phyloP scores from a whole-genome alignment of 129 eudicot species.

The Calendula officinalis region DNA sequence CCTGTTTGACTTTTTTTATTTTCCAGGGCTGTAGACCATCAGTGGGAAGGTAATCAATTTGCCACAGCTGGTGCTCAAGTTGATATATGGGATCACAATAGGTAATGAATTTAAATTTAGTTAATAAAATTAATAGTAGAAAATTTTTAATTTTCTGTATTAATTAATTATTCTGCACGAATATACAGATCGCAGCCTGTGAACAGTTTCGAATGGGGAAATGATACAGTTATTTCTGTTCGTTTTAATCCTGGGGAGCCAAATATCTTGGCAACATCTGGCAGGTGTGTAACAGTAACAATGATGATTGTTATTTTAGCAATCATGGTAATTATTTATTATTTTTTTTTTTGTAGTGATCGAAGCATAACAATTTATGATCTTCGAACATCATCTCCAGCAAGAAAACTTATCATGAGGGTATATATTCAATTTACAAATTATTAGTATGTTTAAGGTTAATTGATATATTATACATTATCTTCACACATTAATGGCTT shows the following conservation, averaged over 20 bases:
- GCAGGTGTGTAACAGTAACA: conserved; percentile 44
- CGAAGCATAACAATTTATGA: conserved; percentile 89
- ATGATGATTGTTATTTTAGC: background rate
- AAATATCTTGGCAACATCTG: conserved; percentile 78
- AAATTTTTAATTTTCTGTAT: background rate
- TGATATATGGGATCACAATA: conserved; percentile 94
- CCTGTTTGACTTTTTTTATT: background rate
- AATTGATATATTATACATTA: background rate
- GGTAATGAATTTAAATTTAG: conserved; percentile 38
- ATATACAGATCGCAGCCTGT: conserved; percentile 87
- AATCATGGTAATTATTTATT: background rate
- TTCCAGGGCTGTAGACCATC: conserved; percentile 88
- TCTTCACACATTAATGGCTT: background rate
- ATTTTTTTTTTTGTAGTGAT: conserved; percentile 51
- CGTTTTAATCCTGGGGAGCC: conserved; percentile 98
- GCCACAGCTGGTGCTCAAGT: conserved; percentile 98
- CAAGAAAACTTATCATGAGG: conserved; percentile 75
- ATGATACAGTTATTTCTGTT: conserved; percentile 70
- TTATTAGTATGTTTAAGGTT: background rate
- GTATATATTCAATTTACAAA: conserved; percentile 28
- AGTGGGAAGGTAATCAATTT: conserved; percentile 78
- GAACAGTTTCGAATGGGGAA: conserved; percentile 82
- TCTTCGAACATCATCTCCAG: conserved; percentile 74
- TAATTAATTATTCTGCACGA: conserved; percentile 15
- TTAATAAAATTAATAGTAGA: background rate